A percentile compares a stretch with the other conserved stretches of the same genome.
These are phyloP conservation scores for Syzygium aqueum DNA, from an alignment of 345 rosid genomes.

Conservation along the genomic window DNA sequence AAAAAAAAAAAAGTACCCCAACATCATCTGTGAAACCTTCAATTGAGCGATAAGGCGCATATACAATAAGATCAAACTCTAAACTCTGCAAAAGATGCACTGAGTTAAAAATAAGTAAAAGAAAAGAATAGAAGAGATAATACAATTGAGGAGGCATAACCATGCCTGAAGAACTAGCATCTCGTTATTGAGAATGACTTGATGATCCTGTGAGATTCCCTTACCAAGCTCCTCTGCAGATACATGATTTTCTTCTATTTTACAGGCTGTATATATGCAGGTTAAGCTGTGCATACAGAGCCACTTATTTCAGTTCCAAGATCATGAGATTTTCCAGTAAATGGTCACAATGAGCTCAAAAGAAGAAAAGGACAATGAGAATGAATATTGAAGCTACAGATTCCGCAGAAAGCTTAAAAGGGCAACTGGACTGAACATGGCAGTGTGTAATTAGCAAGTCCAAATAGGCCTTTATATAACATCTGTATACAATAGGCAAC, in stretches of 20 bases:
- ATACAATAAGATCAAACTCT: slow-evolving; percentile 95
- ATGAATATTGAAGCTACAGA: not conserved
- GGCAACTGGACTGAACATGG: not conserved
- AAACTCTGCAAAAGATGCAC: slow-evolving; percentile 53
- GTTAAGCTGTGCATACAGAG: slow-evolving; percentile 63
- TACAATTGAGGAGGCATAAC: slow-evolving; percentile 2
- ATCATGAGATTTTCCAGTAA: not conserved
- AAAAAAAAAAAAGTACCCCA: slow-evolving; percentile 39
- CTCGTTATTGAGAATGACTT: slow-evolving; percentile 93
- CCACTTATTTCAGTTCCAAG: not conserved
- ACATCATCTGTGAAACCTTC: slow-evolving; percentile 82
- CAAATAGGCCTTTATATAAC: not conserved
- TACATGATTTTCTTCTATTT: slow-evolving; percentile 97
- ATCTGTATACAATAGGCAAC: no score
- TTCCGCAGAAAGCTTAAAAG: not conserved
- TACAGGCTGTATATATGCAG: slow-evolving; percentile 88
- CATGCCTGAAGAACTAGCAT: slow-evolving; percentile 92
- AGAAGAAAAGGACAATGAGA: not conserved
- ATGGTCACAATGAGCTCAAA: not conserved
- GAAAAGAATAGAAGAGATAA: not conserved
- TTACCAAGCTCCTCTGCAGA: slow-evolving; percentile 99
- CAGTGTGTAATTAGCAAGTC: not conserved
- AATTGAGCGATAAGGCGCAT: slow-evolving; percentile 83
- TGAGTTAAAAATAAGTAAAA: not conserved
- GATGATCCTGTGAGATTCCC: slow-evolving; percentile 97